Evolutionary conservation across 2,329 filamentous ascomycete species (phyloP).

Genomic region (Aspergillus intermedius): DNA sequence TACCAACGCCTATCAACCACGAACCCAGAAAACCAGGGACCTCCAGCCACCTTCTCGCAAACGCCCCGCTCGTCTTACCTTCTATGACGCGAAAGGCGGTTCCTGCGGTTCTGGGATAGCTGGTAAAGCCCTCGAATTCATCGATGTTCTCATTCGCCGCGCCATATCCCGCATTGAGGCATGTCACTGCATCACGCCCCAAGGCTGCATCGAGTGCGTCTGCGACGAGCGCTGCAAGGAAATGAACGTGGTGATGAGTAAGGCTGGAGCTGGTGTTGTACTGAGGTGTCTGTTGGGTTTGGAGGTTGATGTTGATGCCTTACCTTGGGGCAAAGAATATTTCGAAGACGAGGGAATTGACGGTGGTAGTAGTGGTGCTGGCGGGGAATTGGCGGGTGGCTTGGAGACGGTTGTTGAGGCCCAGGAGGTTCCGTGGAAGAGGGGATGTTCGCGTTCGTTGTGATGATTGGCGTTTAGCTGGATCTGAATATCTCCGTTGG

Average conservation of each 20-base stretch:
- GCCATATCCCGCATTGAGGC: conserved; percentile 69
- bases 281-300: conserved; percentile 67
- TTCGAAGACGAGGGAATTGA: conserved; percentile 68
- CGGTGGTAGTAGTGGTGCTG: conserved; percentile 43
- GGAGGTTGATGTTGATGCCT: conserved; percentile 72
- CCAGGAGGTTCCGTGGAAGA: conserved; percentile 49
- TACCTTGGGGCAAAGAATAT: conserved; percentile 75
- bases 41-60: conserved; percentile 52
- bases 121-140: conserved; percentile 88
- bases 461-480: too few relatives aligned
- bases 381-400: conserved; percentile 58
- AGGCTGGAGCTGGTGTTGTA: conserved; percentile 77
- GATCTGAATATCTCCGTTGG: too few relatives aligned
- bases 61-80: conserved; percentile 78
- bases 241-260: conserved; percentile 87
- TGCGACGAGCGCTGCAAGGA: conserved; percentile 78
- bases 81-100: conserved; percentile 93
- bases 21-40: conserved; percentile 8
- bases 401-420: conserved; percentile 79
- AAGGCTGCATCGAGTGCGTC: conserved; percentile 86
- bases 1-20: not conserved
- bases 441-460: not conserved
- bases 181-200: conserved; percentile 60
- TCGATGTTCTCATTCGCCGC: conserved; percentile 69
- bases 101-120: conserved; percentile 76